These are phyloP conservation scores for Diaporthe eres DNA, from an alignment of 2,329 filamentous ascomycete genomes.

Conservation along the genomic window DNA sequence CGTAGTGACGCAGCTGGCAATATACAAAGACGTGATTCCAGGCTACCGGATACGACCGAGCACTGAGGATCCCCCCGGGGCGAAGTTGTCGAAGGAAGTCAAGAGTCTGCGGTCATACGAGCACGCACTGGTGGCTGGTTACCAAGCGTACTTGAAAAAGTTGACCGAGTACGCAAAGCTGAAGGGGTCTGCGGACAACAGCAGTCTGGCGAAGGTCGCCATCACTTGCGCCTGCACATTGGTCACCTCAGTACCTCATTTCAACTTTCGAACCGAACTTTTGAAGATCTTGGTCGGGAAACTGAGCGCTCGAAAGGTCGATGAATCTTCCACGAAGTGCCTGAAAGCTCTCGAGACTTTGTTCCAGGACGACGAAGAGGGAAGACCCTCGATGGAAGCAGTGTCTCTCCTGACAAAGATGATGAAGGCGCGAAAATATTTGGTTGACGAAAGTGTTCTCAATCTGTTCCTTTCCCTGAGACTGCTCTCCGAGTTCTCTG, in stretches of 20 bases:
- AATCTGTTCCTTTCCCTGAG: constrained; percentile 94
- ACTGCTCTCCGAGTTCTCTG: constrained; percentile 87
- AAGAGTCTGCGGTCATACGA: constrained; percentile 86
- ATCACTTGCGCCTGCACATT: constrained; percentile 89
- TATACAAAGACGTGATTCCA: constrained; percentile 97
- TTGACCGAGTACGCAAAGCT: constrained; percentile 77
- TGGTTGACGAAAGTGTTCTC: constrained; percentile 85
- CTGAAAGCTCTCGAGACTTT: constrained; percentile 83
- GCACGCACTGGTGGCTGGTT: constrained; percentile 86
- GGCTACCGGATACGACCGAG: constrained; percentile 93
- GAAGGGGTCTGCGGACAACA: constrained; percentile 57
- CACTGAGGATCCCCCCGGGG: constrained; percentile 79
- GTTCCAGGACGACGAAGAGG: constrained; percentile 91
- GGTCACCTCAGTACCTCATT: constrained; percentile 88
- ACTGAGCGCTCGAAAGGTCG: constrained; percentile 79
- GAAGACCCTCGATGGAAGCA: constrained; percentile 87
- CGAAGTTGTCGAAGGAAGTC: constrained; percentile 93
- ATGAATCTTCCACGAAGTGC: constrained; percentile 84
- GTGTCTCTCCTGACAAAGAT: constrained; percentile 90
- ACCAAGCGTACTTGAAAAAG: constrained; percentile 86
- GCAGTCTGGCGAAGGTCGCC: constrained; percentile 78
- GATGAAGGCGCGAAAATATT: constrained; percentile 90
- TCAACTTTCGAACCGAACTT: constrained; percentile 94
- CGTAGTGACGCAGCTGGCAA: constrained; percentile 86
- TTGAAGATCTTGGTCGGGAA: constrained; percentile 90